A percentile compares a stretch with the other conserved stretches of the same genome.
Conservation (phyloP, 441 rosid genomes). For the Melastoma candidum region DNA sequence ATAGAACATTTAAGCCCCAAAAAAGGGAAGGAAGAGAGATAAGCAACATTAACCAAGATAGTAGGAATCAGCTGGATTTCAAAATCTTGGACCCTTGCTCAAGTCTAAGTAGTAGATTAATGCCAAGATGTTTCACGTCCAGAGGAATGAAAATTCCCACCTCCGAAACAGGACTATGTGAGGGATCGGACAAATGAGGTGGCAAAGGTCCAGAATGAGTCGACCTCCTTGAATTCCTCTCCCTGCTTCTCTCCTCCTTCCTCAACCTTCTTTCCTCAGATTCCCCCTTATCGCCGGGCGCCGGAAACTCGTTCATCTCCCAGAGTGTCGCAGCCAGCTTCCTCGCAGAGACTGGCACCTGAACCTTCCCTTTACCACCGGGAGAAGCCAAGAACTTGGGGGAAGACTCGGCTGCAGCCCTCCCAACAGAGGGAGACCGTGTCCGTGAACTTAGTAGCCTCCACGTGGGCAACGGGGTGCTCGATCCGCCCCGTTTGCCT, state of each 20-base stretch:
- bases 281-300: conserved; percentile 43
- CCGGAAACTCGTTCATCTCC: conserved; percentile 98
- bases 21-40: too few relatives aligned
- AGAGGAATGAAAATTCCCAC: conserved; percentile 21
- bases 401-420: conserved; percentile 36
- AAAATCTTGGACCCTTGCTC: too few relatives aligned
- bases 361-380: conserved; percentile 26
- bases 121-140: too few relatives aligned
- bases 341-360: conserved; percentile 85
- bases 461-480: conserved; percentile 91
- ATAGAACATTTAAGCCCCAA: conserved; percentile 5
- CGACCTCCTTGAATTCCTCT: conserved; percentile 38
- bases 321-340: conserved; percentile 93
- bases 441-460: conserved; percentile 45
- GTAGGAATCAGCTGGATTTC: too few relatives aligned
- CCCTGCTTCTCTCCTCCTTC: conserved; percentile 37
- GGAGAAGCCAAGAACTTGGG: conserved; percentile 42
- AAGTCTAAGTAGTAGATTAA: too few relatives aligned
- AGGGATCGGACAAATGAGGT: conserved; percentile 93
- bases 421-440: conserved; percentile 43
- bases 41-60: too few relatives aligned
- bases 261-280: conserved; percentile 33
- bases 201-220: conserved; percentile 74
- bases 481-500: conserved; percentile 86
- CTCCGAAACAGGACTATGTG: conserved; percentile 95